Percentiles rank a stretch among this genome's conserved stretches.
phyloP scores from a whole-genome alignment of 2,329 filamentous ascomycete genomes.

The Teratosphaeria destructans region DNA sequence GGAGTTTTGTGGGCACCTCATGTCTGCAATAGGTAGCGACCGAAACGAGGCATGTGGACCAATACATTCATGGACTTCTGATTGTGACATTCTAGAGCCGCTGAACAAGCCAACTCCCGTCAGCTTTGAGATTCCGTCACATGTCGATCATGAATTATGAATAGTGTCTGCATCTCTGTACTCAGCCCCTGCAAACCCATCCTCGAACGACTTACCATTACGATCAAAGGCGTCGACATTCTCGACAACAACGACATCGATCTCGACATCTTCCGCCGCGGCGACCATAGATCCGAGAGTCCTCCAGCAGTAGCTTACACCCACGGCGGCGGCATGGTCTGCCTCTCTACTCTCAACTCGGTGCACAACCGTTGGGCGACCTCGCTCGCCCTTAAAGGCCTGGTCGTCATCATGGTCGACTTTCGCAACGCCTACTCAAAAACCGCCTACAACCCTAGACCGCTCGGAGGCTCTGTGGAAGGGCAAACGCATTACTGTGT shows the following conservation, averaged over 20 bases:
- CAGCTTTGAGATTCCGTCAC: background rate
- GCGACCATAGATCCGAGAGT: slow-evolving; percentile 1
- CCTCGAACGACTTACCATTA: slow-evolving; percentile 2
- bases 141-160: background rate
- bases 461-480: too few species aligned
- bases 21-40: background rate
- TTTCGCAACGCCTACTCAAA: slow-evolving; percentile 22
- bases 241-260: slow-evolving; percentile 10
- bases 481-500: too few species aligned
- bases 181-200: slow-evolving; percentile 2
- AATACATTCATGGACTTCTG: background rate
- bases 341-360: slow-evolving; percentile 8
- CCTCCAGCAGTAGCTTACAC: slow-evolving; percentile 20
- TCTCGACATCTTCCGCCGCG: slow-evolving; percentile 9
- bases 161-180: background rate
- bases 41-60: background rate
- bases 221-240: slow-evolving; percentile 8
- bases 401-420: slow-evolving; percentile 20
- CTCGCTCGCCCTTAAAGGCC: slow-evolving; percentile 15
- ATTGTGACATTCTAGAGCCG: background rate
- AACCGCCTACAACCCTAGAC: slow-evolving; percentile 12
- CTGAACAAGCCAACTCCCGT: background rate
- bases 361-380: slow-evolving; percentile 19
- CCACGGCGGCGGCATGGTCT: slow-evolving; percentile 23
- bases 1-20: background rate